Evolutionary conservation across 148 eudicot genomes (phyloP), one percentile per base, ranked within the genome.

Genomic region (Silene conica): DNA sequence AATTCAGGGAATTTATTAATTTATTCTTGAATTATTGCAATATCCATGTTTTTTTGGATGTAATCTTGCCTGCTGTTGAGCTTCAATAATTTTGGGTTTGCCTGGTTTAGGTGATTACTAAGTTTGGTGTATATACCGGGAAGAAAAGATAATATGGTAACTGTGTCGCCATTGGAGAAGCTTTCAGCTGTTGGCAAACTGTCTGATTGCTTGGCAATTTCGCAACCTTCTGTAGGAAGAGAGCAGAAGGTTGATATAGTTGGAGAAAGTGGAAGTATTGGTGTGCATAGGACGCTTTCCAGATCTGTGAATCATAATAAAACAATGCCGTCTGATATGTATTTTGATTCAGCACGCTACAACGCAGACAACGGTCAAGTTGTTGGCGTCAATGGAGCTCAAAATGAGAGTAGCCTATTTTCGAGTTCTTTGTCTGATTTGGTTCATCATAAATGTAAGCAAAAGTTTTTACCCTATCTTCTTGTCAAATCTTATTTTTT

Each of bases 361-460:
- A 78, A 43, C 54, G 70, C 63, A 73, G 82, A 68, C 4, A 54
- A 71, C 59, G 41, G 76, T 60, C 82, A 71, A 60, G 77, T 67
- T 63, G 69, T 72, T 65, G 81, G 78, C 16, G 76, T 82, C 23
- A 77, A 78, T 11, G 84, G 80, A 45, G 78, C 80, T 65, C 77
- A 73, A 19, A 73, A 72, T 55, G 87, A 84, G 73, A 82, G 82
- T 80, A 82, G 84, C 77, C 85, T 86, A 74, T 83, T 86, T 70
- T 83, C 81, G 19, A 80, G 84, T 71, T 76, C 84, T 3, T 70
- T 81, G 28, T 84, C 87, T 20, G 87, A 82, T 56, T 65, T 84
- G 73, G 77, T 79, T 67, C 54, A 59, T 82, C 82, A 77, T 61
- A 84, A 84, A 63, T 8, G 87, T 84, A 79, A 84, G 87, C 59